phyloP scores from a whole-genome alignment of 2,329 filamentous ascomycete genomes.

The Aphanoascus verrucosus region DNA sequence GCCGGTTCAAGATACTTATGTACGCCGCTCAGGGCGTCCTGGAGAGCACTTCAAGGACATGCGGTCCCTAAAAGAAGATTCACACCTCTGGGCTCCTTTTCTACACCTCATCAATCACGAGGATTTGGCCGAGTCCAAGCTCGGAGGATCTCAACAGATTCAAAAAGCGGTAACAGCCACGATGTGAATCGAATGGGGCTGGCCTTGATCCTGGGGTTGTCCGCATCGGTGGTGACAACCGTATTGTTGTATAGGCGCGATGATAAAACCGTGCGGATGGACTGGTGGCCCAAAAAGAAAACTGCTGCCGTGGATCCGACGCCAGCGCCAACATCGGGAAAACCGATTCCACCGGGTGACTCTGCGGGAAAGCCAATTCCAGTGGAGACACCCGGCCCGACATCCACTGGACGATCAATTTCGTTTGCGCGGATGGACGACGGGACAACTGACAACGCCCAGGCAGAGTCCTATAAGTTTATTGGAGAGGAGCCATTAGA shows the following conservation, averaged over 20 bases:
- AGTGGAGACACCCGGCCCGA: not conserved
- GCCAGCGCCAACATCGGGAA: constrained; percentile 5
- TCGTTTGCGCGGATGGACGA: not conserved
- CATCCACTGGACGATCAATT: constrained; percentile 6
- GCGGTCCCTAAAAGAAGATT: not conserved
- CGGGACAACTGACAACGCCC: not conserved
- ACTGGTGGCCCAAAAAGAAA: constrained; percentile 6
- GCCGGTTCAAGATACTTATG: not conserved
- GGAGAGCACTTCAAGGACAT: not conserved
- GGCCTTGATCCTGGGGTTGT: not conserved
- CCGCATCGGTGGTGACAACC: not conserved
- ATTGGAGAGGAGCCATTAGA: constrained; percentile 7
- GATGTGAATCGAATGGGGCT: constrained; percentile 3
- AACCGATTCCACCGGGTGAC: constrained; percentile 2
- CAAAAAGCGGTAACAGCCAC: not conserved
- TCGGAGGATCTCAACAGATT: constrained; percentile 9
- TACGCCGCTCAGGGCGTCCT: not conserved
- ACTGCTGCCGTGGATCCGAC: constrained; percentile 2
- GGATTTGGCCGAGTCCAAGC: not conserved
- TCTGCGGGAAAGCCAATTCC: constrained; percentile 5
- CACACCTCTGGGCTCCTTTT: not conserved
- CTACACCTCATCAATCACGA: not conserved
- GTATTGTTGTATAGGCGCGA: not conserved
- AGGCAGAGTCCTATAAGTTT: not conserved
- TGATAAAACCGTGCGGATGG: constrained; percentile 1